Evolutionary conservation across 2,329 filamentous ascomycete species (phyloP), one percentile per base, ranked within the genome.

Genomic region (Alternaria brassicae): DNA sequence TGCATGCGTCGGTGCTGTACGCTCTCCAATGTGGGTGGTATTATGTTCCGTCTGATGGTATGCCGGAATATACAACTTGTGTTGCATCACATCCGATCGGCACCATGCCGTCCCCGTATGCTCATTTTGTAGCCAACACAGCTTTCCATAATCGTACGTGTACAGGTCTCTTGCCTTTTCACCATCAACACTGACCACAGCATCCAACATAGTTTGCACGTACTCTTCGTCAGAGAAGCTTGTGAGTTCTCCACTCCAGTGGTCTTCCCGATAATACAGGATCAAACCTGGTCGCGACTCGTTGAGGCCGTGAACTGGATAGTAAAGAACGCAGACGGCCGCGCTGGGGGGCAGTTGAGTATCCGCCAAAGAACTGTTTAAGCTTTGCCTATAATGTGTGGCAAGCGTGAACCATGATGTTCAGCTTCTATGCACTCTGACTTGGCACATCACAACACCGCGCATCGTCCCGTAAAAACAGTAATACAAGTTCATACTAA

Each of bases 1-100:
- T 17, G 51, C 51, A 47, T 54, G 30, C 17, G 51, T 54, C 6
- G 51, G 51, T 0, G 51, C 51, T 4, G 51, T 54, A 13, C 47
- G 51, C 8, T 54, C 40, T 5, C 40, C 40, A 42, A 42, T n/a
- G 23, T 25, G 27, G 13, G 27, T 42, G 2, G 21, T 42, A 15
- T 42, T 42, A 15, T 42, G 40, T 17, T 42, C 40, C 13, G 21
- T 42, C 7, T 17, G 40, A 10, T 42, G 39, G 2, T 42, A 42
- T 27, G 40, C 40, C 40, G 21, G 13, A 42, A n/a, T 42, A 42
- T 42, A 42, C 13, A 42, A n/a, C 13, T 27, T 42, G 25, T 25
- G 40, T 17, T 42, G 21, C n/a, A 42, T 25, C 21, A 42, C 40
- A 42, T 42, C 40, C 21, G 40, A 21, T n/a, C 40, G 40, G 23